Conservation (phyloP, 495 filamentous ascomycete species). For the Aspergillus cristatus region DNA sequence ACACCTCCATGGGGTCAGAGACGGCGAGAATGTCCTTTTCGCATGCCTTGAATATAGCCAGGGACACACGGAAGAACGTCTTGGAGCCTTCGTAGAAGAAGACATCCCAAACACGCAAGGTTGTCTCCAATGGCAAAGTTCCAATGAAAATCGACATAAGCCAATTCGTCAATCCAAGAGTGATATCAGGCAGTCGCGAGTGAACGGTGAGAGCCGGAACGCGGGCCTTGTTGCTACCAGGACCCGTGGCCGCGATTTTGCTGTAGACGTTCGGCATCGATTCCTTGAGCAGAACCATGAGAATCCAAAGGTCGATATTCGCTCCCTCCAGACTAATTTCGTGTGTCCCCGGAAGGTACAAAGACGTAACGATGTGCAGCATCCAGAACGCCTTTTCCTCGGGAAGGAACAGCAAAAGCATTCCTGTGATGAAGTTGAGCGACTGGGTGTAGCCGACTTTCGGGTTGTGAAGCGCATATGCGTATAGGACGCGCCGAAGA, state of each 20-base stretch:
- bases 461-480: slow-evolving; percentile 84
- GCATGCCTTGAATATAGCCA: slow-evolving; percentile 88
- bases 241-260: slow-evolving; percentile 72
- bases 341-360: slow-evolving; percentile 87
- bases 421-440: slow-evolving; percentile 91
- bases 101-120: slow-evolving; percentile 86
- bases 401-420: slow-evolving; percentile 85
- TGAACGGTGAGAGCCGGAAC: slow-evolving; percentile 37
- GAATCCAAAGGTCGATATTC: slow-evolving; percentile 87
- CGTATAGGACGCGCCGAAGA: slow-evolving; percentile 75
- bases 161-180: slow-evolving; percentile 91
- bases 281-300: slow-evolving; percentile 79
- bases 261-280: slow-evolving; percentile 78
- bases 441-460: slow-evolving; percentile 93
- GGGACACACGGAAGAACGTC: slow-evolving; percentile 86
- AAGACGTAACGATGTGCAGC: slow-evolving; percentile 80
- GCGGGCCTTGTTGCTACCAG: slow-evolving; percentile 37
- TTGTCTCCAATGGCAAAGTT: slow-evolving; percentile 81
- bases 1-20: slow-evolving; percentile 88
- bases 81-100: slow-evolving; percentile 95
- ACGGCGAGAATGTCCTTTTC: slow-evolving; percentile 74
- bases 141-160: slow-evolving; percentile 97
- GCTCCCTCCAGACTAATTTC: slow-evolving; percentile 86
- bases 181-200: slow-evolving; percentile 75
- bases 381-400: slow-evolving; percentile 94